A percentile compares a stretch with the other conserved stretches of the same genome.
phyloP scores from a whole-genome alignment of 2,329 filamentous ascomycete genomes.

The Nemania abortiva region DNA sequence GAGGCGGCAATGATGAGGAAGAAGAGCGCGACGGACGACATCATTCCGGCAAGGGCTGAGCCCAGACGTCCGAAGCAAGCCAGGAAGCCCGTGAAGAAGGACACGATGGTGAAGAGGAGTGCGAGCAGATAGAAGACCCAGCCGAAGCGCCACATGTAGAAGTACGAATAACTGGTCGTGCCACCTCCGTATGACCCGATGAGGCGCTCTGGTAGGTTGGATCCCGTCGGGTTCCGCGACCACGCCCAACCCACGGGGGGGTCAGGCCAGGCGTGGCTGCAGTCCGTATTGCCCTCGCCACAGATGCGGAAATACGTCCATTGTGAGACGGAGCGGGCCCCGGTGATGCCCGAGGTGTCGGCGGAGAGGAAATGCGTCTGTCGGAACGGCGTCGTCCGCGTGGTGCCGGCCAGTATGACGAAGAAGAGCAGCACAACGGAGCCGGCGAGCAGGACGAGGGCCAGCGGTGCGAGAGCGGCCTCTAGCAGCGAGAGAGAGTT shows the following conservation, averaged over 20 bases:
- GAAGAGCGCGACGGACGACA: slow-evolving; percentile 71
- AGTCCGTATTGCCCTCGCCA: slow-evolving; percentile 72
- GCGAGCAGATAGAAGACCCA: slow-evolving; percentile 92
- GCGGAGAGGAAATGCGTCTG: slow-evolving; percentile 88
- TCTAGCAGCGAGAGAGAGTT: slow-evolving; percentile 11
- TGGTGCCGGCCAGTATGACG: slow-evolving; percentile 68
- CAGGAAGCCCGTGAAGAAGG: slow-evolving; percentile 76
- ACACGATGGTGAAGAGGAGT: slow-evolving; percentile 79
- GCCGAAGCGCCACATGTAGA: slow-evolving; percentile 88
- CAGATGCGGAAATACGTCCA: slow-evolving; percentile 96
- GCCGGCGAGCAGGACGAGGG: slow-evolving; percentile 60
- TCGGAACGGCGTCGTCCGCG: slow-evolving; percentile 68
- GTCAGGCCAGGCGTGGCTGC: slow-evolving; percentile 71
- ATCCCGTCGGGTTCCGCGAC: slow-evolving; percentile 60
- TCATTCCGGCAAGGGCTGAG: slow-evolving; percentile 72
- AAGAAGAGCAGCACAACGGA: slow-evolving; percentile 69
- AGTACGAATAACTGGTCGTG: slow-evolving; percentile 74
- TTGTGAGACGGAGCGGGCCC: slow-evolving; percentile 75
- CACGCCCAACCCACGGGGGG: slow-evolving; percentile 79
- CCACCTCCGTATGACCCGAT: slow-evolving; percentile 65
- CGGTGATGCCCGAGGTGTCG: slow-evolving; percentile 77
- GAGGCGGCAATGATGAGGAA: slow-evolving; percentile 75
- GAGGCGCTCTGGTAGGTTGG: slow-evolving; percentile 56
- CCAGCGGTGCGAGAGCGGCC: slow-evolving; percentile 44
- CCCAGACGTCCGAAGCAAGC: slow-evolving; percentile 79